Base-by-base conservation (phyloP, 352 stramenopile species). In the Saprolegnia parasitica region DNA sequence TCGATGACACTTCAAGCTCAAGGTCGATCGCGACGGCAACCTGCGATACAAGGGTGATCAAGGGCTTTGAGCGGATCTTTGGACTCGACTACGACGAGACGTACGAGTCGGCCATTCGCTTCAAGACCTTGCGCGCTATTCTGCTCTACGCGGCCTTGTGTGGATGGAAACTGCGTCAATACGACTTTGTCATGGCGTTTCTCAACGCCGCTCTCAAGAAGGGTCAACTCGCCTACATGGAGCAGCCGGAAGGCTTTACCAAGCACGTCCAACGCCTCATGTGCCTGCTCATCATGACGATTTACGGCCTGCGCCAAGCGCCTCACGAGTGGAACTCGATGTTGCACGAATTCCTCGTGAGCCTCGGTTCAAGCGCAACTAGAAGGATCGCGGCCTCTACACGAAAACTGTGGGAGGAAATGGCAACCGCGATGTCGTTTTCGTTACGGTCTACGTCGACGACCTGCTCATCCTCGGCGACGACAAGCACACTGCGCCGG, bases 261-360 rank as follows among this genome's bases (percentile, higher is more conserved):
- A 46, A 46, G 8, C 39, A 46, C 39, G 39, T 15, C 11, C 26
- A 67, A n/a, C 63, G 46, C 4, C 71, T 74, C 67, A 73, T 81
- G 6, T 81, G 73, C 32, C 1, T 18, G 11, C 55, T 81, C 23
- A 65, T 35, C 16, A 58, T 58, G 37, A 76, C 64, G 26, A 23
- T 84, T 0, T 81, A 84, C 45, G 78, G 71, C 5, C 50, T 82
- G 0, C 81, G 81, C 15, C 71, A 82, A 67, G 73, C 74, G 16
- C 67, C 74, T 5, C 55, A 54, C 10, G 71, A 74, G 6, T 84
- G 74, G 74, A 63, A 73, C 50, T 26, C 46, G 0, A 80, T 58
- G 18, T 77, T 81, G 18, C 40, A 60, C 32, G 20, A 49, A 24
- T 73, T 73, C 29, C 45, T 73, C 18, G 55, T 65, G 6, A 21